These are phyloP conservation scores for Flammula alnicola DNA, from an alignment of 1,284 basidiomycete genomes.

Conservation along the genomic window DNA sequence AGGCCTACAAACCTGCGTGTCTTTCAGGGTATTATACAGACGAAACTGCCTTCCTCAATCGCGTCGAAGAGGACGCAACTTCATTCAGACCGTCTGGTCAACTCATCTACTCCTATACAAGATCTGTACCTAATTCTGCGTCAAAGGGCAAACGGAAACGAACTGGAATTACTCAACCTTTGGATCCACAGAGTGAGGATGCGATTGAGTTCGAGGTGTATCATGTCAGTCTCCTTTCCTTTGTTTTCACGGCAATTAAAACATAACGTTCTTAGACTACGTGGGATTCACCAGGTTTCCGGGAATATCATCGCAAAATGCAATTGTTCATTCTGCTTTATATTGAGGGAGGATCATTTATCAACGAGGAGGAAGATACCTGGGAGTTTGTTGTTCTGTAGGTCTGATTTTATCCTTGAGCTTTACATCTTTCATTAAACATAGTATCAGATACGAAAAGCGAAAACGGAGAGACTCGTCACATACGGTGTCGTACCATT, in stretches of 20 bases:
- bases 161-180: constrained; percentile 27
- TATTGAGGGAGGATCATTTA: constrained; percentile 95
- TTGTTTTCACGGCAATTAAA: background rate
- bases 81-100: constrained; percentile 81
- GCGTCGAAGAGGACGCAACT: constrained; percentile 75
- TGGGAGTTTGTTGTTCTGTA: constrained; percentile 89
- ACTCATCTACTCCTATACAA: constrained; percentile 77
- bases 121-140: constrained; percentile 46
- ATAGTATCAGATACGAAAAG: constrained; percentile 75
- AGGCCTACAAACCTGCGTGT: background rate
- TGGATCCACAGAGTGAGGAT: constrained; percentile 59
- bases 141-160: constrained; percentile 59
- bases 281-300: constrained; percentile 89
- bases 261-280: constrained; percentile 58
- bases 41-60: constrained; percentile 64
- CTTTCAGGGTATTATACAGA: constrained; percentile 67
- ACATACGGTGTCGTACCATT: constrained; percentile 77
- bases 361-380: constrained; percentile 85
- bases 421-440: constrained; percentile 2
- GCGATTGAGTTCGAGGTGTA: constrained; percentile 83
- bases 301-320: constrained; percentile 92
- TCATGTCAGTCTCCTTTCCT: constrained; percentile 62
- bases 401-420: constrained; percentile 34
- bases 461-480: constrained; percentile 62
- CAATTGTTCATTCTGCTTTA: constrained; percentile 94